Percentiles rank a stretch among this genome's conserved stretches.
Evolutionary conservation across 768 basidiomycete species (phyloP).

Genomic region (Grammothele lineata): DNA sequence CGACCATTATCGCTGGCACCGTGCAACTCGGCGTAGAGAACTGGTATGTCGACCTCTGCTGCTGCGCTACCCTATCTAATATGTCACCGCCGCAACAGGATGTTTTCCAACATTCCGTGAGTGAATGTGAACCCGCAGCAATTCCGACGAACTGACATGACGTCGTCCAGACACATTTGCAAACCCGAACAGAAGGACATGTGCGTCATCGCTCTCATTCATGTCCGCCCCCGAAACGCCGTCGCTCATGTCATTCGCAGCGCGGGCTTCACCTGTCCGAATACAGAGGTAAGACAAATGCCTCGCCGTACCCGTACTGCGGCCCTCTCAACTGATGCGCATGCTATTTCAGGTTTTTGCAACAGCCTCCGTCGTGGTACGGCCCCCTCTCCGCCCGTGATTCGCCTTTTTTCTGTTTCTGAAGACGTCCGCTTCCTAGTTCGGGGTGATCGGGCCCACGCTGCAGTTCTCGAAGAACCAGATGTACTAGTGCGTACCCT

Average conservation of each 20-base stretch:
- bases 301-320: background rate
- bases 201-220: background rate
- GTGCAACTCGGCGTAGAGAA: slow-evolving; percentile 61
- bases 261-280: slow-evolving; percentile 19
- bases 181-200: slow-evolving; percentile 3
- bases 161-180: slow-evolving; percentile 1
- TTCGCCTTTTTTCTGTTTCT: background rate
- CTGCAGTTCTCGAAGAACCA: slow-evolving; percentile 51
- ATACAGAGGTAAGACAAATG: slow-evolving; percentile 23
- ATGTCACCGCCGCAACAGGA: slow-evolving; percentile 20
- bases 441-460: slow-evolving; percentile 68
- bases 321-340: background rate
- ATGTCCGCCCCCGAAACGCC: no score
- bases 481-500: slow-evolving; percentile 50
- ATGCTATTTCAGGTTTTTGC: slow-evolving; percentile 30
- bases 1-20: slow-evolving; percentile 52
- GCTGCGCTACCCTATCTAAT: no score
- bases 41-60: slow-evolving; percentile 26
- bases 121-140: slow-evolving; percentile 18
- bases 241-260: slow-evolving; percentile 14
- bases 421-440: slow-evolving; percentile 22
- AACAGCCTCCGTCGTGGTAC: slow-evolving; percentile 52
- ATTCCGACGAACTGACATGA: no score
- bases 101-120: slow-evolving; percentile 57
- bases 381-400: slow-evolving; percentile 20